Conservation (phyloP, 1,139 yeast genomes). For the Geotrichum bryndzae region DNA sequence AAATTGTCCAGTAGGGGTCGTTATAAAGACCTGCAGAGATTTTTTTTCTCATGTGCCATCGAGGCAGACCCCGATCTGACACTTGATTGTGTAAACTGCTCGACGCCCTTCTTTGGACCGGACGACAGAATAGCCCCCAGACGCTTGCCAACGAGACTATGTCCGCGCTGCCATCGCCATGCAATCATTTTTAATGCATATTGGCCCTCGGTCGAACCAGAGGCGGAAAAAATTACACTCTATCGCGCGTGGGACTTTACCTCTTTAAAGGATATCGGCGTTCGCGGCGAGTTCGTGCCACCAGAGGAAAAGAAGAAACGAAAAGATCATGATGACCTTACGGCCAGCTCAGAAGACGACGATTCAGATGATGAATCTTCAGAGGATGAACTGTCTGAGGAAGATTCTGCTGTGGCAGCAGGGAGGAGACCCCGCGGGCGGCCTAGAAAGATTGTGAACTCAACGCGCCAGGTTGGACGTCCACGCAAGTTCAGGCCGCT, state of each 20-base stretch:
- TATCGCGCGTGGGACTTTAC: constrained; percentile 18
- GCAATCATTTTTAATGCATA: constrained; percentile 26
- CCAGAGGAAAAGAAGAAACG: constrained; percentile 8
- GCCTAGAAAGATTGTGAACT: background rate
- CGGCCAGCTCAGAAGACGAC: background rate
- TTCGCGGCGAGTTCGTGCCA: constrained; percentile 16
- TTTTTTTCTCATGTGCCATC: constrained; percentile 24
- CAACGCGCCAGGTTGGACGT: background rate
- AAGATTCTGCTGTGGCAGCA: background rate
- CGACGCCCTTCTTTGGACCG: constrained; percentile 24
- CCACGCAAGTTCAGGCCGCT: background rate
- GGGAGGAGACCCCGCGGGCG: background rate
- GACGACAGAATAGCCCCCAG: constrained; percentile 18
- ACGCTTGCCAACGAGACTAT: constrained; percentile 19
- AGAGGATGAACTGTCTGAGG: background rate
- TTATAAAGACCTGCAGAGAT: constrained; percentile 16
- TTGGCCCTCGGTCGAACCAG: constrained; percentile 28
- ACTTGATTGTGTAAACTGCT: constrained; percentile 26
- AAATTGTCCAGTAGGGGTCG: constrained; percentile 10
- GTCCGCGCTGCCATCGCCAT: constrained; percentile 35
- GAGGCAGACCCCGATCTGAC: constrained; percentile 18
- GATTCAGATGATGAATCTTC: background rate
- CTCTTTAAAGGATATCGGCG: constrained; percentile 14
- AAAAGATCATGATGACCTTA: background rate
- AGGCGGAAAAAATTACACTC: constrained; percentile 22